phyloP scores from a whole-genome alignment of 345 rosid species.

The Syzygium grande region DNA sequence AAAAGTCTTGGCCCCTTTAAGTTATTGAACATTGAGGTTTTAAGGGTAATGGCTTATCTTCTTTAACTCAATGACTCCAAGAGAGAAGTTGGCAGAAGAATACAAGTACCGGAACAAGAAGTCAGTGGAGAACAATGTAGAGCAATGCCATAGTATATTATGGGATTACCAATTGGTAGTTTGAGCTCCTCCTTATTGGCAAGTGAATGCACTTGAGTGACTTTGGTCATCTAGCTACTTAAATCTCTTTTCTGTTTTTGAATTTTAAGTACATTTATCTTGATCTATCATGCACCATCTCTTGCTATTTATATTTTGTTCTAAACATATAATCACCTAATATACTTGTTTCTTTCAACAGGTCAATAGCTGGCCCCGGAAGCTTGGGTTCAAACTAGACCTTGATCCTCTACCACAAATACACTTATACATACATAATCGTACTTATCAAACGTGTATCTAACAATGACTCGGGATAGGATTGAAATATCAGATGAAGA shows the following conservation, averaged over 20 bases:
- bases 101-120: background rate
- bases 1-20: background rate
- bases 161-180: background rate
- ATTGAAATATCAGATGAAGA: constrained; percentile 16
- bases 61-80: background rate
- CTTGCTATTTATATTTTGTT: background rate
- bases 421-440: background rate
- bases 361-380: background rate
- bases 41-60: background rate
- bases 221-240: background rate
- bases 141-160: background rate
- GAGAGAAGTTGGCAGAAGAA: background rate
- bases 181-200: background rate
- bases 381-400: background rate
- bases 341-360: background rate
- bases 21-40: background rate
- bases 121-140: background rate
- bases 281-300: background rate
- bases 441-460: background rate
- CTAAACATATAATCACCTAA: background rate
- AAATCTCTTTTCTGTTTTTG: background rate
- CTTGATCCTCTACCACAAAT: background rate
- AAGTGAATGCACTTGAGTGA: background rate
- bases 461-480: constrained; percentile 1
- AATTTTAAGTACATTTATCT: background rate